Base-by-base conservation (phyloP, 2,329 filamentous ascomycete species). In the Penicillium sp. region DNA sequence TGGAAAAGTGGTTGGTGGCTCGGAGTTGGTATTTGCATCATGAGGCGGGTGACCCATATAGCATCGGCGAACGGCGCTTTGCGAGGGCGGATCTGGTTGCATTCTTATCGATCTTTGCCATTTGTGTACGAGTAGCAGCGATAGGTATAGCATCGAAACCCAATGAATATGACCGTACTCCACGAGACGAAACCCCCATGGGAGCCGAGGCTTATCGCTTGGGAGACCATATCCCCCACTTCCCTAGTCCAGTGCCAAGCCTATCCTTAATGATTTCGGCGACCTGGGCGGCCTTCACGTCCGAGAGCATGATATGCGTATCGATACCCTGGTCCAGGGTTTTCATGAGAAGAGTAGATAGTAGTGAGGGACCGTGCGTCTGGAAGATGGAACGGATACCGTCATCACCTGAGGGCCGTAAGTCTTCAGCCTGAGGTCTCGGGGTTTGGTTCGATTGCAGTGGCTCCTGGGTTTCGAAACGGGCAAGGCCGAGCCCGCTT, bases 221-320 rank as follows among this genome's bases (percentile, higher is more conserved):
- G 6, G 27, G 44, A 33, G 63, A 55, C 72, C 71, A 74, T 56
- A 69, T 59, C 56, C 72, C 72, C 76, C 75, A 78, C 62, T 69
- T 75, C 13, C 76, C 76, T 18, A 74, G 35, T 27, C 68, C 66
- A 52, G 65, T 60, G 0, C 75, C 76, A 4, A 67, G 62, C 6
- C 77, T 69, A 59, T 78, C 75, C 62, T 79, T 79, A 39, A 77
- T 69, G 6, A 78, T 69, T 61, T 78, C 76, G 1, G 76, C 65
- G 16, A 77, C 65, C 36, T 61, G 58, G 6, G 61, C 60, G 11
- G 50, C 55, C 49, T 67, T 65, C 18, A 68, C 62, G 43, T 61
- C 63, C 18, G 76, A 76, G 24, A 77, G 51, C 16, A 78, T 60
- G 1, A 79, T 54, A 67, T 79, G 76, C 1, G 65, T 68, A 67